Base-by-base conservation (phyloP, 148 eudicot genomes). In the Camellia sinensis region DNA sequence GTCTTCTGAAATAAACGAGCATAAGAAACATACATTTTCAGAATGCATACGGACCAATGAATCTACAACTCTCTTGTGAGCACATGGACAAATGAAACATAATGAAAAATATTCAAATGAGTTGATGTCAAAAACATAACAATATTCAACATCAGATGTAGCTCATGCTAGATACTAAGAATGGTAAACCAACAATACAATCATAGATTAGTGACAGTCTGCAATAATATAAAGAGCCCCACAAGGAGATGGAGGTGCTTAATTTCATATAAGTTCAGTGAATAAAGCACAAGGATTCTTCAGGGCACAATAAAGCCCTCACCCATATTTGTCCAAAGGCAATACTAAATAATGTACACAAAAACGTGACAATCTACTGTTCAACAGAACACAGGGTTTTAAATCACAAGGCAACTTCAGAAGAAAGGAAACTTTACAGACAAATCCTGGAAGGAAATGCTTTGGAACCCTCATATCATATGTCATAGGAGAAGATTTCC, bases 1-100 rank as follows among this genome's bases (percentile, higher is more conserved):
- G 94, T 91, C 92, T 91, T 85, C 94, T 89, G 86, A 80, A 87
- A 89, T 70, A 80, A 75, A 76, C 76, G 78, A 74, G 76, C 75
- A 84, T 84, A 83, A 89, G 87, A 74, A 67, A 46, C 52, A 57
- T 22, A 43, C 61, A 37, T 18, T 40, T 79, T 19, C 45, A 66
- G 48, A 74, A 40, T 19, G 65, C 7, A 67, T 18, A 70, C 5
- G 66, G 43, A 66, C 5, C 5, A 65, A 19, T 6, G 13, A 64
- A 70, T 52, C 15, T 7, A 67, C 53, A 76, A 62, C 69, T 54
- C 4, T 56, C 37, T 59, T n/a, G 19, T 21, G 44, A 19, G 21
- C 52, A 43, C 17, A 11, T 22, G 46, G 29, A 54, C 2, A 60
- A 3, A 60, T 2, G 12, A 60, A 60, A 60, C 19, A 60, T 2